Base-by-base conservation (phyloP, 2,329 filamentous ascomycete species). In the Phaeosphaeria sp. region DNA sequence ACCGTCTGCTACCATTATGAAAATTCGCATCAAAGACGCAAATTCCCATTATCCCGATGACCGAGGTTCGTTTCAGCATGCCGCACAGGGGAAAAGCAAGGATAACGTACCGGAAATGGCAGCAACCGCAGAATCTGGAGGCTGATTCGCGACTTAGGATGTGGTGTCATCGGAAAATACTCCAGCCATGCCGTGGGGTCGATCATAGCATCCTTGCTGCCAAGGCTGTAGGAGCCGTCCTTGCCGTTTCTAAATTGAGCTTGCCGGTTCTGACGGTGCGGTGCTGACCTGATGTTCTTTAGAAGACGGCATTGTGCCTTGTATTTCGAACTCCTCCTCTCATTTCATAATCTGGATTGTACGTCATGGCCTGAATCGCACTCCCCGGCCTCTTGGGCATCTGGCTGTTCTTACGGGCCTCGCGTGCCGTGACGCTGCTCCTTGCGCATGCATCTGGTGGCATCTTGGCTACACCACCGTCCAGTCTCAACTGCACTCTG, bases 181-280 rank as follows among this genome's bases (percentile, higher is more conserved):
- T 50, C 30, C 51, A 47, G 51, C 51, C 18, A 15, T 36, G 27
- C 21, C 17, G 36, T 46, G 41, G 44, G 20, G 22, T 33, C 11
- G 39, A 13, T n/a, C n/a, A n/a, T n/a, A n/a, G n/a, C n/a, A 46
- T 46, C 39, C 52, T 22, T 27, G 46, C 27, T 39, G 52, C 52
- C 46, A 50, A 55, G 46, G 39, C 30, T 36, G 30, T 36, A 36
- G 30, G 30, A 36, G 7, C 39, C 39, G 39, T 44, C 15, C 15
- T 33, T 55, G 20, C 53, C 47, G 47, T 42, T 27, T 44, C 25
- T 55, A 55, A 55, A 41, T 55, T 55, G 49, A 22, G 42, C 30
- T 36, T 36, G 30, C 30, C 30, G 30, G 30, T 11, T 36, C 30
- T 36, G 30, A n/a, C n/a, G n/a, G n/a, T n/a, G n/a, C n/a, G n/a